These are phyloP conservation scores for Eucalyptus microcorys DNA, from an alignment of 345 rosid species.

Conservation along the genomic window DNA sequence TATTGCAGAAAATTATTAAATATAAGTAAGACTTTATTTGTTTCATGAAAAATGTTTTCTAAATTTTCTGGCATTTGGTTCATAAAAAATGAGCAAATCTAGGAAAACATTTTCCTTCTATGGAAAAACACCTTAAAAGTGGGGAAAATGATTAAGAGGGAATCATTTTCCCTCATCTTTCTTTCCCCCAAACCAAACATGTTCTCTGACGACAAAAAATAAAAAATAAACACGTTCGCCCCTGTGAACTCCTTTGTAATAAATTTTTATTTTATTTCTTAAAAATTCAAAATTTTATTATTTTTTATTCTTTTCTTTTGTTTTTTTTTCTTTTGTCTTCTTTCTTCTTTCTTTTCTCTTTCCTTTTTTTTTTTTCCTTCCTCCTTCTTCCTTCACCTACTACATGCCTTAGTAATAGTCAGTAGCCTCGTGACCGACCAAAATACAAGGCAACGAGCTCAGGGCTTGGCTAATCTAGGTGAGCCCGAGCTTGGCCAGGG, in stretches of 20 bases:
- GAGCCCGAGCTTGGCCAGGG: rapidly evolving
- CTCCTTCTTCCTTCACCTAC: background rate
- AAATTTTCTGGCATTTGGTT: too few species aligned
- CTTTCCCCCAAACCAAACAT: too few species aligned
- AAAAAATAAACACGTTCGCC: background rate
- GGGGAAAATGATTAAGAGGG: background rate
- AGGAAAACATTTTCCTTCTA: background rate
- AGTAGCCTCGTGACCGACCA: rapidly evolving
- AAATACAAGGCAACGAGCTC: rapidly evolving
- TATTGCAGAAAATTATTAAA: background rate
- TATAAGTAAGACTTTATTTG: background rate
- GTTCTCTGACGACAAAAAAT: too few species aligned
- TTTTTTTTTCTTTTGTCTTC: too few species aligned
- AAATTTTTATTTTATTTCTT: too few species aligned
- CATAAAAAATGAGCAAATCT: background rate
- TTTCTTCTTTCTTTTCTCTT: too few species aligned
- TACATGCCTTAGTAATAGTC: rapidly evolving
- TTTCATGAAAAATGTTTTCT: too few species aligned
- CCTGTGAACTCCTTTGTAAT: background rate
- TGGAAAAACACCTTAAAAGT: background rate
- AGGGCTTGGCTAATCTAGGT: background rate
- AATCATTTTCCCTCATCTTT: background rate
- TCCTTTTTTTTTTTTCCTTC: background rate
- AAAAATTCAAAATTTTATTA: too few species aligned
- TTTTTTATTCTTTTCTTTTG: too few species aligned